phyloP scores from a whole-genome alignment of 257 asterid species.

The Plantago elongata region DNA sequence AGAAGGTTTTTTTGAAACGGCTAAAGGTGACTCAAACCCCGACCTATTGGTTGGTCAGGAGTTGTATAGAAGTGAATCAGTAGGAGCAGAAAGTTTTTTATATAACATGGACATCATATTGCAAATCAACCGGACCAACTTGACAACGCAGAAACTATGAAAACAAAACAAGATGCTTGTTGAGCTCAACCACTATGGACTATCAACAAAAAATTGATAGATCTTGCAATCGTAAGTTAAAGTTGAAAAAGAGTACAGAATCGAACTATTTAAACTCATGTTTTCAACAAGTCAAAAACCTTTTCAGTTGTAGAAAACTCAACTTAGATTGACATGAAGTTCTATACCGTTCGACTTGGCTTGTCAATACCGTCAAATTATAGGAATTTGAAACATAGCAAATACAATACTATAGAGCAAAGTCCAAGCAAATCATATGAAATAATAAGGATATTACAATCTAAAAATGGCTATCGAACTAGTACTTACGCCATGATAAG shows the following conservation, averaged over 20 bases:
- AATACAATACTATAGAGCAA: too few species aligned
- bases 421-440: too few species aligned
- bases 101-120: conserved; percentile 1
- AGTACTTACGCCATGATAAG: conserved; percentile 69
- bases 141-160: background rate
- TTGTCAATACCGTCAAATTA: background rate
- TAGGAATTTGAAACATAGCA: background rate
- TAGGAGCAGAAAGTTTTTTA: conserved; percentile 7
- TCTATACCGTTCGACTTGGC: background rate
- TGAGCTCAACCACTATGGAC: too few species aligned
- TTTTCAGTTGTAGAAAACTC: background rate
- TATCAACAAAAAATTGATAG: too few species aligned
- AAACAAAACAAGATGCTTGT: too few species aligned
- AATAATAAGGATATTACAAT: background rate
- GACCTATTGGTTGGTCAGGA: too few species aligned
- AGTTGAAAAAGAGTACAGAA: too few species aligned
- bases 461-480: conserved; percentile 10
- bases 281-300: too few species aligned
- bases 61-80: conserved; percentile 1
- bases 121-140: conserved; percentile 1
- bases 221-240: too few species aligned
- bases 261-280: too few species aligned
- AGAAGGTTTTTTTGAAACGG: too few species aligned
- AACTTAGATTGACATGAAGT: background rate
- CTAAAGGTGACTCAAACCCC: too few species aligned